Evolutionary conservation across 75 land plant genomes (phyloP).

Genomic region (Pinus taeda): DNA sequence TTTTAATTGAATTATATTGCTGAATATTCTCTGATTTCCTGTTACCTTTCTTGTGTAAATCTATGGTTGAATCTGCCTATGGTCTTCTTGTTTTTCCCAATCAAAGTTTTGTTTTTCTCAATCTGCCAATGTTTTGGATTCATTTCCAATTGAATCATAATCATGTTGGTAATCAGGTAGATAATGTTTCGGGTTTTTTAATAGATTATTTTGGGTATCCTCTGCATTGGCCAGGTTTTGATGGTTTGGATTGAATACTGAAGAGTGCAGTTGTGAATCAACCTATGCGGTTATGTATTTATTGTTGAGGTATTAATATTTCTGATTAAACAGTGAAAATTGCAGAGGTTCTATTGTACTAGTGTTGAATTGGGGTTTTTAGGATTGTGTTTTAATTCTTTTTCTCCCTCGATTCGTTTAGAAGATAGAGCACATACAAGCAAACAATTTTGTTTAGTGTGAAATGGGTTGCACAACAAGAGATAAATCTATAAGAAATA

Average conservation of each 20-base stretch:
- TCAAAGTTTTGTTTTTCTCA: not conserved
- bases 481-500: conserved; percentile 6
- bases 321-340: not conserved
- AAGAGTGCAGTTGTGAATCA: not conserved
- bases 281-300: not conserved
- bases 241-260: not conserved
- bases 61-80: no score
- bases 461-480: conserved; percentile 9
- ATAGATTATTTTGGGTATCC: not conserved
- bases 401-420: not conserved
- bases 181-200: not conserved
- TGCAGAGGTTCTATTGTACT: not conserved
- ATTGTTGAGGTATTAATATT: not conserved
- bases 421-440: not conserved
- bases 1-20: no score
- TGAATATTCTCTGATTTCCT: no score
- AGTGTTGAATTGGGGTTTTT: conserved; percentile 4
- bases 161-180: not conserved
- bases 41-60: no score
- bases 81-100: no score
- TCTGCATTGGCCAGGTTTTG: not conserved
- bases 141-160: not conserved
- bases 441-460: not conserved
- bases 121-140: not conserved
- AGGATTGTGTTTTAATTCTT: not conserved